Conservation (phyloP, 768 basidiomycete genomes). For the Tricholoma sp. region DNA sequence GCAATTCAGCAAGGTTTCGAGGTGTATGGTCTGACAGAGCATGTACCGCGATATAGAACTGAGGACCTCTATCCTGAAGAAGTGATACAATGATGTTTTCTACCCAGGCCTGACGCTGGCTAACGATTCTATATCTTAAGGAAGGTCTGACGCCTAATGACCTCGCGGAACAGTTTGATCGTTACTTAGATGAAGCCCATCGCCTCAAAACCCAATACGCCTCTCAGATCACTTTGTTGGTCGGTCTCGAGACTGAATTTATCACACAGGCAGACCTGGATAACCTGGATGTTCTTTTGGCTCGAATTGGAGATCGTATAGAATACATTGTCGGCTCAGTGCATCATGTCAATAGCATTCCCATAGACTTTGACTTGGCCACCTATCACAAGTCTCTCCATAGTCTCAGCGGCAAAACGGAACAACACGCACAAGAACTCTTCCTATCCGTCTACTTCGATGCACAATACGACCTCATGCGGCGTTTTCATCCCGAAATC, state of each 20-base stretch:
- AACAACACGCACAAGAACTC: conserved; percentile 30
- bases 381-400: conserved; percentile 63
- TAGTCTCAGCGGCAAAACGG: conserved; percentile 26
- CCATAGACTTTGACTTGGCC: conserved; percentile 85
- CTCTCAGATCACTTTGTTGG: conserved; percentile 64
- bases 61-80: conserved; percentile 95
- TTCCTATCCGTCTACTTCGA: conserved; percentile 79
- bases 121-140: conserved; percentile 32
- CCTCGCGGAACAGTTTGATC: conserved; percentile 61
- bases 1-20: conserved; percentile 77
- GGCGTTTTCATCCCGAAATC: conserved; percentile 75
- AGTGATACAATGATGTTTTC: conserved; percentile 38
- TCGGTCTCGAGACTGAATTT: conserved; percentile 91
- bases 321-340: conserved; percentile 92
- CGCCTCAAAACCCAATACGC: conserved; percentile 63
- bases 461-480: conserved; percentile 69
- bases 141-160: conserved; percentile 43
- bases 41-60: conserved; percentile 80
- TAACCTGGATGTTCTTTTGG: conserved; percentile 48
- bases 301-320: conserved; percentile 43
- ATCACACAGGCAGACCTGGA: conserved; percentile 68
- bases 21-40: conserved; percentile 86
- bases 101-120: neutral
- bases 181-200: conserved; percentile 75
- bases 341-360: conserved; percentile 83